Evolutionary conservation across 108 stramenopile genomes (phyloP).

Genomic region (Fragilariopsis cylindrus): DNA sequence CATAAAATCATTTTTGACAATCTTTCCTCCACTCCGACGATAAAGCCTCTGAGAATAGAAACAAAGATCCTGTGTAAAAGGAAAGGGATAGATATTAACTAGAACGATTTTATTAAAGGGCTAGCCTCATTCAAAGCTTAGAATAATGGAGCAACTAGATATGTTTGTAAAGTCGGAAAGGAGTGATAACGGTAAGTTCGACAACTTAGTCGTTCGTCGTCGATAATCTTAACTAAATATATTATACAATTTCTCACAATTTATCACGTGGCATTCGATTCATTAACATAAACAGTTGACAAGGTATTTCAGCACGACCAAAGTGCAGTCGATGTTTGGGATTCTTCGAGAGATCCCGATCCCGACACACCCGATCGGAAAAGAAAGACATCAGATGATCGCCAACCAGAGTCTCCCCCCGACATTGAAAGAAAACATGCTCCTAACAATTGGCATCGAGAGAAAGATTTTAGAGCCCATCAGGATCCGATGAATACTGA

Average conservation of each 20-base stretch:
- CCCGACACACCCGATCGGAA: conserved; percentile 36
- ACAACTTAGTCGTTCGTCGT: neutral
- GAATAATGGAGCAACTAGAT: conserved; percentile 37
- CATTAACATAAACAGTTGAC: neutral
- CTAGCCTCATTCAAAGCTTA: neutral
- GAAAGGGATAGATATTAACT: neutral
- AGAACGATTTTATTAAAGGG: neutral
- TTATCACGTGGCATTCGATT: neutral
- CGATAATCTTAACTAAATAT: neutral
- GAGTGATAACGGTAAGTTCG: conserved; percentile 23
- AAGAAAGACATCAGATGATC: conserved; percentile 42
- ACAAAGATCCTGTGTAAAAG: neutral
- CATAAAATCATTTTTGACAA: neutral
- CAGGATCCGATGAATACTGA: conserved; percentile 44
- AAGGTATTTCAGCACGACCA: conserved; percentile 18
- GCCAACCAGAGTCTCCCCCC: conserved; percentile 49
- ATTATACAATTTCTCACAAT: neutral
- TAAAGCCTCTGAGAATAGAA: neutral
- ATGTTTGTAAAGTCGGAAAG: conserved; percentile 28
- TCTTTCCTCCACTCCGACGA: neutral
- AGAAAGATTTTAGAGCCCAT: conserved; percentile 35
- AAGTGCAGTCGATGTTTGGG: conserved; percentile 41
- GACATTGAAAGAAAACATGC: conserved; percentile 40
- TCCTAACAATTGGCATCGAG: conserved; percentile 37
- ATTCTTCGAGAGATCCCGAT: conserved; percentile 37